Base-by-base conservation (phyloP, 441 rosid genomes). In the Erysimum cheiri region DNA sequence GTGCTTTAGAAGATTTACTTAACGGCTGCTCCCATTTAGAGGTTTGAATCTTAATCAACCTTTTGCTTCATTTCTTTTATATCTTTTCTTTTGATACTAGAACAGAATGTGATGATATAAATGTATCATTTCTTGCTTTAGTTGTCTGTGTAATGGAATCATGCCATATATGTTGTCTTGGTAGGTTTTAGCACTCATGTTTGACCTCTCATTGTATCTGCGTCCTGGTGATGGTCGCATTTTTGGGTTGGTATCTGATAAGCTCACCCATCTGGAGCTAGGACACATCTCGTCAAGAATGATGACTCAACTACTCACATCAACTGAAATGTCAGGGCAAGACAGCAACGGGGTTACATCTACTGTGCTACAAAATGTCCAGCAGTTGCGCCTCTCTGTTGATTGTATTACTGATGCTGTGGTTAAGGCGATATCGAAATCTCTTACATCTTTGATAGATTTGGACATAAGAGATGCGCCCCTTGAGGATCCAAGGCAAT, bases 381-480 rank as follows among this genome's bases (percentile, higher is more conserved):
- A 80, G 73, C 90, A 83, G 55, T 72, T 93, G 37, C 84, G 85
- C 24, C 93, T 93, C 64, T 84, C 92, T 0, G 88, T 93, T 22
- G 98, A 88, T 81, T 91, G 79, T 56, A 88, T 93, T 48, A 85
- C 88, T 3, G 96, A 91, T 66, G 71, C 87, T 24, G 77, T 93
- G 82, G 86, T 91, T 37, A 73, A 85, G 61, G 82, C 91, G 32
- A 85, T 93, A 76, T 93, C 96, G 4, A 83, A 69, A 41, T 88
- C 88, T 66, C 95, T 93, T 0, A 3, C 49, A 4, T 85, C 87
- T 9, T 70, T 93, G 67, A 85, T 91, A 63, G 86, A 93, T 76
- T 74, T 93, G 81, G 98, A 93, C 76, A 87, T 93, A 68, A 90
- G 87, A 65, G 98, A 93, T 76, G 87, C 93, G 1, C 98, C 95